A percentile compares a stretch with the other conserved stretches of the same genome.
Conservation (phyloP, 257 asterid genomes). For the Fraxinus quadrangulata region DNA sequence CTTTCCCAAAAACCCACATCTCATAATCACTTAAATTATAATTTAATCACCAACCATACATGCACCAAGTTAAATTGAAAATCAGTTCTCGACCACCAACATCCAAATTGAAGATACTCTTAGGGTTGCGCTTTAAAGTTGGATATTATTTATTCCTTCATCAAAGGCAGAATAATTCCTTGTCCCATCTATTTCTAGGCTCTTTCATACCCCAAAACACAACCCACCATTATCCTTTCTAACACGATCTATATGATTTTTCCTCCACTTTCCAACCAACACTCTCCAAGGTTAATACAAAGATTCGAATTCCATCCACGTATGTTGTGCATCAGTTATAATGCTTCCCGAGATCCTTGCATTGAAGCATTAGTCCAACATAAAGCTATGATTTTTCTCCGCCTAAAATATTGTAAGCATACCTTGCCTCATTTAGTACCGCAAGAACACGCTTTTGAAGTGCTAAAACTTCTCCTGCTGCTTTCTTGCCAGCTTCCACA, state of each 20-base stretch:
- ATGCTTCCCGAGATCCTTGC: neutral
- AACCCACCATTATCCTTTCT: neutral
- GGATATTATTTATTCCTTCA: neutral
- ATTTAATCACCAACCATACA: no score
- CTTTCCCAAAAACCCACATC: no score
- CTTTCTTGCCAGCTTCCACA: slow-evolving; percentile 98
- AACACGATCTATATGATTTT: neutral
- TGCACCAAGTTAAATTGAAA: neutral
- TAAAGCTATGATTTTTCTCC: neutral
- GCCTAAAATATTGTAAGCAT: slow-evolving; percentile 22
- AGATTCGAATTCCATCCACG: neutral
- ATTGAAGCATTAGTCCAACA: slow-evolving; percentile 1
- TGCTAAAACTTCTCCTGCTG: slow-evolving; percentile 97
- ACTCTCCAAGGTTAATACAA: neutral
- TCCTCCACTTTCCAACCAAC: neutral
- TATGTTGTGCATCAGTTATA: neutral
- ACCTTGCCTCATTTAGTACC: slow-evolving; percentile 97
- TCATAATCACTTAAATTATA: no score
- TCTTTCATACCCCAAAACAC: neutral
- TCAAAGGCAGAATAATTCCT: neutral
- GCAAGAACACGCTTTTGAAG: slow-evolving; percentile 96
- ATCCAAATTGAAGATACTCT: neutral
- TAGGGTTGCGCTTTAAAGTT: neutral
- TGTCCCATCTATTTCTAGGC: neutral
- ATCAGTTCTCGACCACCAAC: neutral